Conservation (phyloP, 73 alveolate species). For the Uronychia setigera region DNA sequence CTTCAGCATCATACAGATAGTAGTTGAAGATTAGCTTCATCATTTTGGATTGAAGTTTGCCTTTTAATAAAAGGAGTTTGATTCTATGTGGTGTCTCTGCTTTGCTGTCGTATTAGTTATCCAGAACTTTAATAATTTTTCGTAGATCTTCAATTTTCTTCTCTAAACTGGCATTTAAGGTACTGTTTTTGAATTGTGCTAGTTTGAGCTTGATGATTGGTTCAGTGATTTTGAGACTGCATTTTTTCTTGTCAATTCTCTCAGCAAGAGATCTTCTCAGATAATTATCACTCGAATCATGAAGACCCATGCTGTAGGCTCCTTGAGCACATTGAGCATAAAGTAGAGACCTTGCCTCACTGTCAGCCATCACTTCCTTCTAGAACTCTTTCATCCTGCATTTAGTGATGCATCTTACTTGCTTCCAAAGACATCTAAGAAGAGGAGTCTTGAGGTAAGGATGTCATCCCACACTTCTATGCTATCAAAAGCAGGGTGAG, state of each 20-base stretch:
- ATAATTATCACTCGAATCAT: constrained; percentile 53
- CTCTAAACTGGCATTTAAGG: constrained; percentile 7
- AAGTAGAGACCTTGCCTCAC: constrained; percentile 54
- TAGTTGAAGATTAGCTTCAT: not conserved
- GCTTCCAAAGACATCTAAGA: constrained; percentile 58
- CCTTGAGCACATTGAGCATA: constrained; percentile 67
- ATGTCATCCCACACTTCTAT: constrained; percentile 88
- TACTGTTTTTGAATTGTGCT: constrained; percentile 25
- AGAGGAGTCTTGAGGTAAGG: constrained; percentile 77
- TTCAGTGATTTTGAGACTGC: constrained; percentile 38
- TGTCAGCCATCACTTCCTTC: constrained; percentile 5
- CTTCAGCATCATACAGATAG: not conserved
- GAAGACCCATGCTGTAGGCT: constrained; percentile 60
- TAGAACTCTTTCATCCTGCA: not conserved
- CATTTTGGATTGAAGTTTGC: not conserved
- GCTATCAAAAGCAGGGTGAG: constrained; percentile 84
- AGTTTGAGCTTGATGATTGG: constrained; percentile 52
- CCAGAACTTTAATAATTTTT: constrained; percentile 26
- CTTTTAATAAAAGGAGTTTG: not conserved
- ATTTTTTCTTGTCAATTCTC: constrained; percentile 11
- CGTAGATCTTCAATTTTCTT: constrained; percentile 19
- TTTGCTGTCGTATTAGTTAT: not conserved
- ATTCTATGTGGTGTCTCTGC: not conserved
- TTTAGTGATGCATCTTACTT: constrained; percentile 11
- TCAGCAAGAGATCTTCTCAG: constrained; percentile 52